phyloP scores from a whole-genome alignment of 805 yeast genomes.

The Sugiyamaella mastotermitis region DNA sequence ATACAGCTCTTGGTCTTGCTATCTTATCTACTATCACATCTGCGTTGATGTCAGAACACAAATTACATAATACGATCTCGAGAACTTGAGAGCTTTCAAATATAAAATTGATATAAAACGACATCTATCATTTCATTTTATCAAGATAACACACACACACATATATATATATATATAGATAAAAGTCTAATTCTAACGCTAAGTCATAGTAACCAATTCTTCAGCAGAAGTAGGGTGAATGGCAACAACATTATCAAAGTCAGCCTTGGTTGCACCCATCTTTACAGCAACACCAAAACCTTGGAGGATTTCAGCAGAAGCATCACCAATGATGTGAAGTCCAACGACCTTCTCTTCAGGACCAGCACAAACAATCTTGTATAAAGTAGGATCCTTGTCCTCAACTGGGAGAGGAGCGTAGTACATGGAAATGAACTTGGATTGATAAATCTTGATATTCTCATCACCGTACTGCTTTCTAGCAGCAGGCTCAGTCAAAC shows the following conservation, averaged over 20 bases:
- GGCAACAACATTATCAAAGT: slow-evolving; percentile 93
- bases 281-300: slow-evolving; percentile 98
- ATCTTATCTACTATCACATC: slow-evolving; percentile 38
- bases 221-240: slow-evolving; percentile 99
- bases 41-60: slow-evolving; percentile 50
- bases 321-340: slow-evolving; percentile 86
- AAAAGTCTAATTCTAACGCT: too few species aligned
- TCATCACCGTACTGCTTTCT: slow-evolving; percentile 70
- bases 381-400: slow-evolving; percentile 78
- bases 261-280: slow-evolving; percentile 98
- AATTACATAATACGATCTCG: slow-evolving; percentile 34
- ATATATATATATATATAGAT: too few species aligned
- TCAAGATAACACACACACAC: too few species aligned
- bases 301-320: slow-evolving; percentile 87
- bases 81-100: too few species aligned
- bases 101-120: too few species aligned
- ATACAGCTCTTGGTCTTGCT: slow-evolving; percentile 38
- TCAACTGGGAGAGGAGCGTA: slow-evolving; percentile 69
- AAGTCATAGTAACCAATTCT: slow-evolving; percentile 82
- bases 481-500: slow-evolving; percentile 77
- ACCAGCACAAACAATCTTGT: slow-evolving; percentile 76
- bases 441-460: slow-evolving; percentile 71
- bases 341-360: slow-evolving; percentile 91
- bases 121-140: too few species aligned
- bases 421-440: slow-evolving; percentile 87